Base-by-base conservation (phyloP, 176 grass and related monocot species). In the Stipa capillata region DNA sequence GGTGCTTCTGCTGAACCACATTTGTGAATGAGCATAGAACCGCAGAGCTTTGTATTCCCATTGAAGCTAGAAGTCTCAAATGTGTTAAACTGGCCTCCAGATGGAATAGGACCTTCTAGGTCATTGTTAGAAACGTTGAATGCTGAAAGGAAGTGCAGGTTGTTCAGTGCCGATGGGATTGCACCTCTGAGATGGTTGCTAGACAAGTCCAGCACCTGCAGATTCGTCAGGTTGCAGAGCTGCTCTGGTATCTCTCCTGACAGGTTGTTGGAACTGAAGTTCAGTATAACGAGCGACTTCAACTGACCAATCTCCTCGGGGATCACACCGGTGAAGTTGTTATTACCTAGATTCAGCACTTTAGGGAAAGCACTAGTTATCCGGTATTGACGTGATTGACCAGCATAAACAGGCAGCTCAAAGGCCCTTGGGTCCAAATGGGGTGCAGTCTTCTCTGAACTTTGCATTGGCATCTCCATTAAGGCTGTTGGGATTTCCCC, bases 251-350 rank as follows among this genome's bases (percentile, higher is more conserved):
- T 66, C 17, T 12, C 36, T 73, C 84, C 84, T 36, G 63, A 52
- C 2, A 88, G 65, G 14, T 55, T 54, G 53, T 83, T 83, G 44
- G 2, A 53, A 45, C 24, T 72, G 40, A 88, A 21, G 20, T n/a
- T 31, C 27, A 88, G 73, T 18, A 43, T 11, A 44, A 52, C 16
- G 10, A 87, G 85, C 0, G 24, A 52, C 41, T 69, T 83, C 23
- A 83, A 48, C 63, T 70, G 58, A 12, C 72, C 79, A 43, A 87
- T 78, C 70, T 87, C 41, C 6, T n/a, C 17, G 8, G 85, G 85
- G 8, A 87, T 77, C 12, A 11, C 6, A 39, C 85, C 62, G 7
- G 6, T 63, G 17, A 83, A 51, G 43, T 69, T 69, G 20, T 83
- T 87, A 14, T 24, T 78, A 6, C 62, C 18, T 27, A 87, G 43